A percentile compares a stretch with the other conserved stretches of the same genome.
phyloP scores from a whole-genome alignment of 768 basidiomycete genomes.

The Trametes coccinea region DNA sequence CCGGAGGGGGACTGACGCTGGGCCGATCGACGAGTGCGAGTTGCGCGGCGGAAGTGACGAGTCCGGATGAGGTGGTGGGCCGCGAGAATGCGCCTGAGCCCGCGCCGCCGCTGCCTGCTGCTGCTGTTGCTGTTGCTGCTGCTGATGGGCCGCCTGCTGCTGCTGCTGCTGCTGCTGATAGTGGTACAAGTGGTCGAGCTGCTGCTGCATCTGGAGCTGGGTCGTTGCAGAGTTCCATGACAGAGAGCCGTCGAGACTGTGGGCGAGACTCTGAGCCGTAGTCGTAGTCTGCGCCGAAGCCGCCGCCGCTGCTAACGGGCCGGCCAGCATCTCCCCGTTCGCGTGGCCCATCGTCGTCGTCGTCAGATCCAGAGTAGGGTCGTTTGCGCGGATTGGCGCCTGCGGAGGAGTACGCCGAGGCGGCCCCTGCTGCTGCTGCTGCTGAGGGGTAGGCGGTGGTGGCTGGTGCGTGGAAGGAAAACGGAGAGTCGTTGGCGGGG shows the following conservation, averaged over 20 bases:
- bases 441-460: slow-evolving; percentile 35
- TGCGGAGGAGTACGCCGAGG: slow-evolving; percentile 24
- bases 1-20: slow-evolving; percentile 32
- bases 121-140: slow-evolving; percentile 33
- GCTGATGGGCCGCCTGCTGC: slow-evolving; percentile 33
- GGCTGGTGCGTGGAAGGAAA: slow-evolving; percentile 75
- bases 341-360: slow-evolving; percentile 37
- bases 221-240: slow-evolving; percentile 91
- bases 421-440: slow-evolving; percentile 12
- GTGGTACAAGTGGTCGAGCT: slow-evolving; percentile 49
- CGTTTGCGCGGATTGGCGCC: slow-evolving; percentile 57
- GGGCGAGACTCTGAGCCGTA: slow-evolving; percentile 76
- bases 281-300: slow-evolving; percentile 48
- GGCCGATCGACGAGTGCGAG: slow-evolving; percentile 50
- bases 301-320: slow-evolving; percentile 33
- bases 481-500: slow-evolving; percentile 57
- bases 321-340: slow-evolving; percentile 29
- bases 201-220: slow-evolving; percentile 44
- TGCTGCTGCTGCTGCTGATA: slow-evolving; percentile 37
- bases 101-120: slow-evolving; percentile 10
- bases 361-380: slow-evolving; percentile 60
- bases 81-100: slow-evolving; percentile 28
- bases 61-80: slow-evolving; percentile 36
- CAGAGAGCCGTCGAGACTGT: slow-evolving; percentile 75
- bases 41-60: slow-evolving; percentile 34